Percentiles rank a stretch among this genome's conserved stretches.
These are phyloP conservation scores for Lobosporangium transversale DNA, from an alignment of 192 early-diverging fungal genomes.

Conservation along the genomic window DNA sequence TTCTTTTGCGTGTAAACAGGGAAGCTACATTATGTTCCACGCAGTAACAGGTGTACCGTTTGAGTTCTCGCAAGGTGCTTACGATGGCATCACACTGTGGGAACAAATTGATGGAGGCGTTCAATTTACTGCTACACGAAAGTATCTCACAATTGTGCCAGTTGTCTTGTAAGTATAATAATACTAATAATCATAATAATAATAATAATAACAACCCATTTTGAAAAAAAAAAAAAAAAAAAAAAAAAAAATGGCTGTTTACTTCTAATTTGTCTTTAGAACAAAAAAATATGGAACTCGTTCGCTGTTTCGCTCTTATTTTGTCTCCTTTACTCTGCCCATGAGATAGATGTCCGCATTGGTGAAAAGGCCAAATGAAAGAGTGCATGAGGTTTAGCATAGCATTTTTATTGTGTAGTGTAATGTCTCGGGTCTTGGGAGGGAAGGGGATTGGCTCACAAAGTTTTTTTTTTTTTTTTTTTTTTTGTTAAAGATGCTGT, in stretches of 20 bases:
- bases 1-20: constrained; percentile 65
- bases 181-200: neutral
- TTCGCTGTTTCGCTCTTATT: no score
- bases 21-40: constrained; percentile 97
- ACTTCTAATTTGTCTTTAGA: neutral
- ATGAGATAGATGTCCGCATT: no score
- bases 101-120: constrained; percentile 98
- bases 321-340: no score
- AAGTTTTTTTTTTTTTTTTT: no score
- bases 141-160: constrained; percentile 94
- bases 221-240: no score
- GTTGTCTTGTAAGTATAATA: constrained; percentile 84
- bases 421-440: no score
- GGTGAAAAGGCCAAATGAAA: no score
- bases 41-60: constrained; percentile 95
- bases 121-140: constrained; percentile 96
- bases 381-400: no score
- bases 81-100: constrained; percentile 94
- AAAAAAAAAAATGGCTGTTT: neutral
- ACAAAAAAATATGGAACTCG: no score
- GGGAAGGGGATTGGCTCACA: no score
- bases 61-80: constrained; percentile 92
- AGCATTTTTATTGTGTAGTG: no score
- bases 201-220: neutral
- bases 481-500: no score